Base-by-base conservation (phyloP, 2,329 filamentous ascomycete species). In the Penicillium palitans region DNA sequence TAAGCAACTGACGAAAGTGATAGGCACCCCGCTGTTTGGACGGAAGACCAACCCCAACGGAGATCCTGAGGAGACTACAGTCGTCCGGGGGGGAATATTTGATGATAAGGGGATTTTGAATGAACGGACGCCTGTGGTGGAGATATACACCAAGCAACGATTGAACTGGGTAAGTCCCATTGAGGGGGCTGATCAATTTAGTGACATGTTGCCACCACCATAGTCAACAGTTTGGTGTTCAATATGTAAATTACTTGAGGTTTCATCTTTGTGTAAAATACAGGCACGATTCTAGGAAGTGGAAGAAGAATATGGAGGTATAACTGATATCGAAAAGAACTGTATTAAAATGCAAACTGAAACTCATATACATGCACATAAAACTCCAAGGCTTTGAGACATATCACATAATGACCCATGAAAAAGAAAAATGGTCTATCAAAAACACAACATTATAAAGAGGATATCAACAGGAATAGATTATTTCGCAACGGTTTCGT, bases 31-130 rank as follows among this genome's bases (percentile, higher is more conserved):
- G 10, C 65, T 69, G 13, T 75, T 50, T 65, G 69, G 70, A 39
- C 45, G 17, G 15, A 74, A 52, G 52, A 57, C 65, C 15, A 66
- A 65, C 1, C 7, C 59, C 15, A 56, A 57, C 24, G 72, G 71
- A 56, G 52, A 37, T 15, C 31, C 50, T 9, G 61, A 58, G 4
- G 69, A 67, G 19, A 65, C 65, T 13, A 67, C 57, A 6, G 59
- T 76, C 47, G 47, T 76, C 45, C 71, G 74, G 54, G 74, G 72
- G 1, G 75, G 73, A 8, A 70, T 76, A 5, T 63, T 76, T 19
- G 73, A 76, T 63, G 69, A 76, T 39, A 40, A 52, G 1, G 31
- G 51, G 7, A 29, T 71, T 33, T 47, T 76, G 60, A 65, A 72
- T 61, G 50, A 65, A 46, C 55, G 49, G 12, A 72, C 68, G 52